phyloP scores from a whole-genome alignment of 768 basidiomycete genomes.

The Phaeolepiota aurea region DNA sequence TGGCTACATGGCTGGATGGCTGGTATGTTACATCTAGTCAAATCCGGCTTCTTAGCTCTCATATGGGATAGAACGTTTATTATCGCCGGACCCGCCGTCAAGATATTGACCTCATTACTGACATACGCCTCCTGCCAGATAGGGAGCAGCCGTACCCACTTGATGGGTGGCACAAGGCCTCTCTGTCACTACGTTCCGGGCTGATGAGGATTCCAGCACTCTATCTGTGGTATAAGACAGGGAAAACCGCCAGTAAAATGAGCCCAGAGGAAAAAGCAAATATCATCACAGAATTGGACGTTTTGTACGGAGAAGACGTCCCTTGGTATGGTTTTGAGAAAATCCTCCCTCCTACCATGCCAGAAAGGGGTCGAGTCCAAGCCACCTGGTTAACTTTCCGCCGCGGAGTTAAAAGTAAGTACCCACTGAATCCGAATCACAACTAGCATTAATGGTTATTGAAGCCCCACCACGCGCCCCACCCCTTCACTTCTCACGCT shows the following conservation, averaged over 20 bases:
- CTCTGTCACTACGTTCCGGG: conserved; percentile 58
- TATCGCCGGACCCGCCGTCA: conserved; percentile 82
- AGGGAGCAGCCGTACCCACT: conserved; percentile 38
- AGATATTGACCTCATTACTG: conserved; percentile 72
- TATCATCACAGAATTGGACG: conserved; percentile 87
- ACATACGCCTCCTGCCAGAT: conserved; percentile 56
- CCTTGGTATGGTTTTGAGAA: conserved; percentile 87
- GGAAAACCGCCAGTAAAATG: conserved; percentile 59
- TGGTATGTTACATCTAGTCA: conserved; percentile 33
- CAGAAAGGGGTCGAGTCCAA: conserved; percentile 30
- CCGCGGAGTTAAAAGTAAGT: conserved; percentile 66
- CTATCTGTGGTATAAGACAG: conserved; percentile 73
- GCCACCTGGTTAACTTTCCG: conserved; percentile 62
- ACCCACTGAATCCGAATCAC: neutral
- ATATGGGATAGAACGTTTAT: conserved; percentile 44
- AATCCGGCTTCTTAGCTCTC: neutral
- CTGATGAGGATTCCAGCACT: conserved; percentile 45
- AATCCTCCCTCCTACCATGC: conserved; percentile 50
- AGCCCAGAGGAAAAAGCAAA: conserved; percentile 44
- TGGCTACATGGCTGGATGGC: conserved; percentile 43
- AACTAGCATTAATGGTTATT: neutral
- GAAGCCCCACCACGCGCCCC: conserved; percentile 63
- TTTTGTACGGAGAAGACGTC: conserved; percentile 76
- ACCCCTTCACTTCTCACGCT: conserved; percentile 72
- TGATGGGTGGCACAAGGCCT: conserved; percentile 57